Percentiles rank a stretch among this genome's conserved stretches.
phyloP scores from a whole-genome alignment of 768 basidiomycete genomes.

The Amanita rubescens region DNA sequence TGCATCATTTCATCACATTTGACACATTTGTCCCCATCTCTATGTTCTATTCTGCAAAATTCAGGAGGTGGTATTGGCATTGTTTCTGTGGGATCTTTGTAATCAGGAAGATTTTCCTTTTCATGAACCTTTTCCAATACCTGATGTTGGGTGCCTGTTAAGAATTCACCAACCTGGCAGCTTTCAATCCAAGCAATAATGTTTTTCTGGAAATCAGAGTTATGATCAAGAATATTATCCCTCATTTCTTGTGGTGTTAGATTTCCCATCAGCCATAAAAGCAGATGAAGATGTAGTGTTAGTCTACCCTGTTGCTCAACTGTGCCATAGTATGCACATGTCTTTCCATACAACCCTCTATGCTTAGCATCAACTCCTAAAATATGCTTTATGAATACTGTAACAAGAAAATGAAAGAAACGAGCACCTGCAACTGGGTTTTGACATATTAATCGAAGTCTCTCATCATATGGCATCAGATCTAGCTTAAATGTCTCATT shows the following conservation, averaged over 20 bases:
- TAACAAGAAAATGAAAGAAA: background rate
- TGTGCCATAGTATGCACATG: conserved; percentile 23
- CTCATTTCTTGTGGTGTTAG: conserved; percentile 9
- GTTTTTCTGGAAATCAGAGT: conserved; percentile 4
- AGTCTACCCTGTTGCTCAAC: conserved; percentile 25
- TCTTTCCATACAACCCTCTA: conserved; percentile 21
- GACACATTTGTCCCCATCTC: background rate
- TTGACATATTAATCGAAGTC: too few relatives aligned
- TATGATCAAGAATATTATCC: conserved; percentile 4
- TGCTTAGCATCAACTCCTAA: conserved; percentile 7
- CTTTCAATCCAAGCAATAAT: background rate
- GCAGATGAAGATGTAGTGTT: conserved; percentile 22
- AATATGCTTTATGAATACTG: background rate
- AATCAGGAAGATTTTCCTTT: background rate
- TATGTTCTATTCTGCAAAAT: background rate
- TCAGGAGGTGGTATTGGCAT: background rate
- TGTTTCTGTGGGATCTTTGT: background rate
- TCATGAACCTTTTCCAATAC: background rate
- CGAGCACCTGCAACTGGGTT: too few relatives aligned
- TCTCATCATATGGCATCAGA: conserved; percentile 10
- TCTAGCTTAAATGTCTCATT: conserved; percentile 15
- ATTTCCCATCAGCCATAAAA: conserved; percentile 18
- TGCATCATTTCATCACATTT: background rate
- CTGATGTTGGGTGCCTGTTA: background rate
- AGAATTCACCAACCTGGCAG: background rate